A percentile compares a stretch with the other conserved stretches of the same genome.
Conservation (phyloP, 2,329 filamentous ascomycete genomes). For the Dothideomycetes sp. region DNA sequence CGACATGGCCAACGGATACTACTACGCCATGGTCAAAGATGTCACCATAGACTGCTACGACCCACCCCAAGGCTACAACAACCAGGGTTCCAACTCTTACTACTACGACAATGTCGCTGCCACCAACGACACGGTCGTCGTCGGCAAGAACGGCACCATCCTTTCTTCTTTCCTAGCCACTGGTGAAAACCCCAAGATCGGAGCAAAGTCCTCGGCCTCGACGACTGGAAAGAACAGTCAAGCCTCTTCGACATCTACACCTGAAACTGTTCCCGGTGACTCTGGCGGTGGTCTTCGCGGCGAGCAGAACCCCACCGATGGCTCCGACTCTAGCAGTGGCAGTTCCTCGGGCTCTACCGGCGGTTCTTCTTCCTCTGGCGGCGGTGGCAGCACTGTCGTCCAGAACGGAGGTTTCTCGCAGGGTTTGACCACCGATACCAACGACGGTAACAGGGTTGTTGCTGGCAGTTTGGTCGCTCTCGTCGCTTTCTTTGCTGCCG, state of each 20-base stretch:
- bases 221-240: slow-evolving; percentile 17
- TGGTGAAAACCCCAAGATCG: slow-evolving; percentile 57
- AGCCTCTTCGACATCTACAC: slow-evolving; percentile 19
- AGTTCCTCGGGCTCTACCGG: slow-evolving; percentile 19
- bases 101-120: slow-evolving; percentile 56
- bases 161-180: slow-evolving; percentile 74
- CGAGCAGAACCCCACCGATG: slow-evolving; percentile 19
- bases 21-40: slow-evolving; percentile 70
- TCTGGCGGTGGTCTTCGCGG: slow-evolving; percentile 41
- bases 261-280: slow-evolving; percentile 45
- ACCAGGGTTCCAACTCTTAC: slow-evolving; percentile 56
- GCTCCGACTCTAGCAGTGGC: slow-evolving; percentile 15
- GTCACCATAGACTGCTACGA: slow-evolving; percentile 81
- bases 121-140: slow-evolving; percentile 67
- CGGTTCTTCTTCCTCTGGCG: slow-evolving; percentile 16
- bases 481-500: slow-evolving; percentile 29
- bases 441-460: slow-evolving; percentile 24
- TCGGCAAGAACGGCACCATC: slow-evolving; percentile 65
- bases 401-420: slow-evolving; percentile 21
- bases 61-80: slow-evolving; percentile 59
- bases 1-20: slow-evolving; percentile 84
- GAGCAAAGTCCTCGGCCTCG: slow-evolving; percentile 25
- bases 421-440: slow-evolving; percentile 20
- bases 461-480: slow-evolving; percentile 30
- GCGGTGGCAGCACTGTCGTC: slow-evolving; percentile 18